These are phyloP conservation scores for Collybiopsis luxurians DNA, from an alignment of 768 basidiomycete genomes.

Conservation along the genomic window DNA sequence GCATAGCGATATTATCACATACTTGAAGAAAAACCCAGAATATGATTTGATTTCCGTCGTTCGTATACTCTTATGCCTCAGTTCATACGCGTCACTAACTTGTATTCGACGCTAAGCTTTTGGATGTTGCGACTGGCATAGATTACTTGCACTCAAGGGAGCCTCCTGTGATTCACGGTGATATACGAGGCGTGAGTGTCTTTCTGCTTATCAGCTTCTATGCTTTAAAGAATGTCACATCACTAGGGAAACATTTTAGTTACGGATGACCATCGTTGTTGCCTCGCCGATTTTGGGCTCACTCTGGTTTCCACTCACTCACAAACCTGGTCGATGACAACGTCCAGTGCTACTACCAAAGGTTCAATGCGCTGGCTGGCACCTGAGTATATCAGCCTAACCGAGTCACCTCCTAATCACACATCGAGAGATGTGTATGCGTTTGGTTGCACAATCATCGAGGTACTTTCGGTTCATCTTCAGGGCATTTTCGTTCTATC, in stretches of 20 bases:
- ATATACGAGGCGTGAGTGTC: slow-evolving; percentile 15
- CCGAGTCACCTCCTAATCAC: not conserved
- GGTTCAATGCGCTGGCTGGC: slow-evolving; percentile 19
- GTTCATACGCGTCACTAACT: not conserved
- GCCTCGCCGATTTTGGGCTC: slow-evolving; percentile 20
- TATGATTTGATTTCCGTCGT: not conserved
- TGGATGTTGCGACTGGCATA: slow-evolving; percentile 18
- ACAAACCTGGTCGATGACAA: slow-evolving; percentile 1
- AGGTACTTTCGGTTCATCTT: slow-evolving; percentile 14
- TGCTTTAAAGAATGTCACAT: not conserved
- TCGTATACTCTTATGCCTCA: not conserved
- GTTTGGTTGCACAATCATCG: slow-evolving; percentile 24
- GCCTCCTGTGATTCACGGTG: slow-evolving; percentile 24
- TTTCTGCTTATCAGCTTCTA: slow-evolving; percentile 1
- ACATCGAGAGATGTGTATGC: slow-evolving; percentile 19
- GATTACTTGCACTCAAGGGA: slow-evolving; percentile 20
- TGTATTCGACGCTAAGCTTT: not conserved
- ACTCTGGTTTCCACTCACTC: slow-evolving; percentile 9
- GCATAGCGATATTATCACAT: not conserved
- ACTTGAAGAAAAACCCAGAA: not conserved
- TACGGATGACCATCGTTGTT: slow-evolving; percentile 11
- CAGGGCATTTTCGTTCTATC: no score
- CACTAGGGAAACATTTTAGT: slow-evolving; percentile 21
- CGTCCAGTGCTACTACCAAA: no score
- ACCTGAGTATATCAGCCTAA: slow-evolving; percentile 18